Percentiles rank a stretch among this genome's conserved stretches.
phyloP scores from a whole-genome alignment of 1,284 basidiomycete genomes.

The Flammula alnicola region DNA sequence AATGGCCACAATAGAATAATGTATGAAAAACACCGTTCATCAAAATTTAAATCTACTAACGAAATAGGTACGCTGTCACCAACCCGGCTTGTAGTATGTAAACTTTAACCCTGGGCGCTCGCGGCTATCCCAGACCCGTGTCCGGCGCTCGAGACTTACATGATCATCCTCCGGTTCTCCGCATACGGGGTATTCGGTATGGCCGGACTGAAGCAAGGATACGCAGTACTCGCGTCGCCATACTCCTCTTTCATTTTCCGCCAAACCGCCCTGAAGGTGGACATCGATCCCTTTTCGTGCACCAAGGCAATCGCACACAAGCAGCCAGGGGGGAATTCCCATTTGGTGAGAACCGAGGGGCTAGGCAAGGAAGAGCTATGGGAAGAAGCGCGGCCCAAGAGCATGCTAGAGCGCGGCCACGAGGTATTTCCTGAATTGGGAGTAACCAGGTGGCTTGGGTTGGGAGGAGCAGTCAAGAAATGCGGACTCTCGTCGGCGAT shows the following conservation, averaged over 20 bases:
- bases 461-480: slow-evolving; percentile 18
- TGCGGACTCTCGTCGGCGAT: slow-evolving; percentile 44
- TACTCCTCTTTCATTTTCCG: slow-evolving; percentile 66
- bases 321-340: slow-evolving; percentile 62
- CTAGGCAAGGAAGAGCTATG: slow-evolving; percentile 51
- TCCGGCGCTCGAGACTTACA: slow-evolving; percentile 7
- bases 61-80: not conserved
- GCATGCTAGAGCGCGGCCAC: slow-evolving; percentile 24
- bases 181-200: slow-evolving; percentile 43
- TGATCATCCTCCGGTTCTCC: slow-evolving; percentile 23
- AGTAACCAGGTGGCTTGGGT: slow-evolving; percentile 20
- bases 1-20: too few species aligned
- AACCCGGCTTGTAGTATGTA: not conserved
- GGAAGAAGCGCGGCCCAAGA: slow-evolving; percentile 22
- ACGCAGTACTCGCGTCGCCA: slow-evolving; percentile 32
- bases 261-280: slow-evolving; percentile 80
- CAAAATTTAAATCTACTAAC: not conserved
- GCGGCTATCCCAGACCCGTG: not conserved
- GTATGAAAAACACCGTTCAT: slow-evolving; percentile 1
- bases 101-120: not conserved
- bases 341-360: slow-evolving; percentile 63
- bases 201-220: slow-evolving; percentile 44
- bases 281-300: slow-evolving; percentile 88
- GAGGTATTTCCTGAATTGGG: slow-evolving; percentile 19
- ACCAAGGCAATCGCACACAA: slow-evolving; percentile 66